Conservation (phyloP, 495 filamentous ascomycete genomes). For the Hypoxylon perforatum region DNA sequence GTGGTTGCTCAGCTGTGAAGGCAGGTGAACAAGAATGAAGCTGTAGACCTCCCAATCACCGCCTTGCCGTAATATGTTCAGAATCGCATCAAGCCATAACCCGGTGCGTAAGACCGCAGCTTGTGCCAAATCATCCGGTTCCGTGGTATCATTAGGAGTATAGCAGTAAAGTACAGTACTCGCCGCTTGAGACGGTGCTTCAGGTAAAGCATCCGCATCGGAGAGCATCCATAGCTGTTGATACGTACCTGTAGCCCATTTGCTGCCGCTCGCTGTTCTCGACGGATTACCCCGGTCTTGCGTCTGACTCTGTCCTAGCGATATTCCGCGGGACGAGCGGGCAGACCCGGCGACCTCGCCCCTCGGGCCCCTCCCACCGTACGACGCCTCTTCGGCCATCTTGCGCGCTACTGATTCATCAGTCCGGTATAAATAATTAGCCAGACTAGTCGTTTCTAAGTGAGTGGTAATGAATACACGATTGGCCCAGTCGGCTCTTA, state of each 20-base stretch:
- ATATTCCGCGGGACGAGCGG: slow-evolving; percentile 58
- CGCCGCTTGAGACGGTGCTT: slow-evolving; percentile 51
- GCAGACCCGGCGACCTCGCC: slow-evolving; percentile 44
- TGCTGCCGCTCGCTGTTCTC: slow-evolving; percentile 52
- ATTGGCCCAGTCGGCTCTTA: slow-evolving; percentile 82
- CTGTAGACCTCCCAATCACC: slow-evolving; percentile 95
- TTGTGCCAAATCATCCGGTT: slow-evolving; percentile 26
- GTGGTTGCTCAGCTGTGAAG: slow-evolving; percentile 88
- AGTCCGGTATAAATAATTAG: slow-evolving; percentile 76
- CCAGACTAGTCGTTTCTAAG: slow-evolving; percentile 76
- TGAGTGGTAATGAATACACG: slow-evolving; percentile 73
- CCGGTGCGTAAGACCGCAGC: slow-evolving; percentile 68
- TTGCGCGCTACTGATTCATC: slow-evolving; percentile 62
- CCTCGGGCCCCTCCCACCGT: slow-evolving; percentile 52
- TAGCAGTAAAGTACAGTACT: slow-evolving; percentile 55
- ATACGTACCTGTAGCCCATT: slow-evolving; percentile 46
- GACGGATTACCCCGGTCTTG: slow-evolving; percentile 47
- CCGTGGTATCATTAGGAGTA: slow-evolving; percentile 12
- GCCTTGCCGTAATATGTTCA: slow-evolving; percentile 77
- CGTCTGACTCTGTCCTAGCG: slow-evolving; percentile 57
- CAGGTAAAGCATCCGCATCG: slow-evolving; percentile 63
- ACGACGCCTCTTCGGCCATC: slow-evolving; percentile 60
- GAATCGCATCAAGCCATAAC: slow-evolving; percentile 80
- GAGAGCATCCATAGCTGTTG: slow-evolving; percentile 64
- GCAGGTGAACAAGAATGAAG: slow-evolving; percentile 87